A percentile compares a stretch with the other conserved stretches of the same genome.
Conservation (phyloP, 352 stramenopile genomes). For the Pythium pyrilobum region DNA sequence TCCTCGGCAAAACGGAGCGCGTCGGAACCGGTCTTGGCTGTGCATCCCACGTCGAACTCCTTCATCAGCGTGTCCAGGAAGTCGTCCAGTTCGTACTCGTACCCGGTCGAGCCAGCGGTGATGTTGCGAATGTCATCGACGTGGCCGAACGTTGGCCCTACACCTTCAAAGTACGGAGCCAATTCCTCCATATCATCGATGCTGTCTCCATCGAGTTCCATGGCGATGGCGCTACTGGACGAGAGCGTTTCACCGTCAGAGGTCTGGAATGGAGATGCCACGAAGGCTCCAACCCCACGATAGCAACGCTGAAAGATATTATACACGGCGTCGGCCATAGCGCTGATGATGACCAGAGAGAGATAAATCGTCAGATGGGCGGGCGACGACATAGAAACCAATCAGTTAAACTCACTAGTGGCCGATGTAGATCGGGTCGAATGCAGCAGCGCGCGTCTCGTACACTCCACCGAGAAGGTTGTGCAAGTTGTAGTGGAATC, state of each 20-base stretch:
- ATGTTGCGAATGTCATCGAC: constrained; percentile 29
- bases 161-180: constrained; percentile 17
- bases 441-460: constrained; percentile 27
- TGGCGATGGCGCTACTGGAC: constrained; percentile 21
- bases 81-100: constrained; percentile 49
- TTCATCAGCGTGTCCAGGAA: constrained; percentile 54
- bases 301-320: constrained; percentile 58
- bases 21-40: constrained; percentile 20
- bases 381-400: neutral
- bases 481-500: constrained; percentile 38
- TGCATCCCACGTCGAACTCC: constrained; percentile 49
- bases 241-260: constrained; percentile 14
- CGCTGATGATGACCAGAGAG: constrained; percentile 9
- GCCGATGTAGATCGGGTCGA: constrained; percentile 34
- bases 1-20: constrained; percentile 35
- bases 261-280: constrained; percentile 26
- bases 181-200: constrained; percentile 21
- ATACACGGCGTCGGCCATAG: constrained; percentile 57
- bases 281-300: constrained; percentile 23
- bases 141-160: constrained; percentile 28
- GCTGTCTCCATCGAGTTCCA: constrained; percentile 22
- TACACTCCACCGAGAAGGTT: constrained; percentile 35
- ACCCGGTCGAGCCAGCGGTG: constrained; percentile 10
- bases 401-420: constrained; percentile 29
- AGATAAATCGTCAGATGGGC: neutral